Base-by-base conservation (phyloP, 2,329 filamentous ascomycete genomes). In the Pestalotiopsis sp. region DNA sequence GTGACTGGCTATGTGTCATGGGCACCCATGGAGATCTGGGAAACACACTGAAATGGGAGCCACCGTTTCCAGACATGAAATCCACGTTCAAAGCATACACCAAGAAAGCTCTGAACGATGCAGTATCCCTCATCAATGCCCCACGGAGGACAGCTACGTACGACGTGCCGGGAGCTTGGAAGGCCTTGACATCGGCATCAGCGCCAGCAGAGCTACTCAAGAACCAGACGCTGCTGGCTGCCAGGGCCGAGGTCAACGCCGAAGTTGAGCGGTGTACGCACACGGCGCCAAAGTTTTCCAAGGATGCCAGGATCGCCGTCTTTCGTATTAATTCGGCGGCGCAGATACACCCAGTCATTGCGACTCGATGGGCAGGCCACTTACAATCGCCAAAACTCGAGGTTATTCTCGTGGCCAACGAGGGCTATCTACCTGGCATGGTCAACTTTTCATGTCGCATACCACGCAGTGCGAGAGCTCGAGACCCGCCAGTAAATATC, bases 361-460 rank as follows among this genome's bases (percentile, higher is more conserved):
- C 90, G 2, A 91, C 89, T 3, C 81, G 90, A 12, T 92, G 90
- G 90, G 86, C 90, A 0, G 87, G 88, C 0, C 83, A 88, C 71
- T 79, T 92, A 3, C 84, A 84, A 61, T 89, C 87, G 1, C 81
- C 85, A 62, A 86, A 85, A 66, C 81, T 92, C 1, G 86, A 92
- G 73, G 87, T 92, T 1, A 82, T 93, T 7, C 82, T 92, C 72
- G 89, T 90, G 3, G 91, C 90, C 0, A 92, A 93, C 67, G 86
- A 89, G 67, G 90, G 90, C 0, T 92, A 92, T 71, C 75, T 90
- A 0, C 84, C 86, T 0, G 88, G 82, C 2, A 85, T 87, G 76
- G 89, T 92, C 27, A 90, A 91, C 73, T 92, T 92, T 78, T 90
- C 88, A 1, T 92, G 90, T 71, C 85, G 90, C 2, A 79, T 92